Base-by-base conservation (phyloP, 345 rosid species). In the Durio zibethinus region DNA sequence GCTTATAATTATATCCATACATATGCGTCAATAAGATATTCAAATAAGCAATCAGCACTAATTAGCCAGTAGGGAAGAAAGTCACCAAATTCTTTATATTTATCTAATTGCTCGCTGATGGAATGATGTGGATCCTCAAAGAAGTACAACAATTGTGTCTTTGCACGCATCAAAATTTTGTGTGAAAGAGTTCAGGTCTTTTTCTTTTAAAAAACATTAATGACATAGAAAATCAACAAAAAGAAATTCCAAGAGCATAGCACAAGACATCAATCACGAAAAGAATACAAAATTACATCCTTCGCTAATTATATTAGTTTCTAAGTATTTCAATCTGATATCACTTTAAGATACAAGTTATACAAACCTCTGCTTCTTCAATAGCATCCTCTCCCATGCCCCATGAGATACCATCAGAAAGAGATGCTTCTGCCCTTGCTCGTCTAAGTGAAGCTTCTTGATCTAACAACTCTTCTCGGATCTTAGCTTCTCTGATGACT, bases 311-410 rank as follows among this genome's bases (percentile, higher is more conserved):
- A 8, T 62, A 77, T n/a, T 9, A 76, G 69, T 60, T 54, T 27
- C 70, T 12, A 59, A 5, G 8, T 14, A 23, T 70, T 25, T 72
- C 52, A 4, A 63, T 57, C 78, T 48, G 25, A 65, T n/a, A 4
- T 78, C 7, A 72, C 33, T 16, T n/a, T 21, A 52, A 6, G 0
- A 14, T 53, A 45, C 4, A 15, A 56, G 50, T 25, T 35, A 69
- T n/a, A 78, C 86, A 78, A 81, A 96, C 99, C 98, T 93, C 94
- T 31, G 72, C 92, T 84, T 93, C 99, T 88, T 93, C 97, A 81
- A 93, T 75, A 73, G 97, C 99, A 90, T 93, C 99, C 85, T 96
- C 99, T 80, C 91, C 97, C 94, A 96, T 96, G 74, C 98, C 99
- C 98, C 99, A 96, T 64, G 97, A 96, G 86, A 92, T 85, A 83